phyloP scores from a whole-genome alignment of 345 rosid genomes.

The Eucalyptus rudis region DNA sequence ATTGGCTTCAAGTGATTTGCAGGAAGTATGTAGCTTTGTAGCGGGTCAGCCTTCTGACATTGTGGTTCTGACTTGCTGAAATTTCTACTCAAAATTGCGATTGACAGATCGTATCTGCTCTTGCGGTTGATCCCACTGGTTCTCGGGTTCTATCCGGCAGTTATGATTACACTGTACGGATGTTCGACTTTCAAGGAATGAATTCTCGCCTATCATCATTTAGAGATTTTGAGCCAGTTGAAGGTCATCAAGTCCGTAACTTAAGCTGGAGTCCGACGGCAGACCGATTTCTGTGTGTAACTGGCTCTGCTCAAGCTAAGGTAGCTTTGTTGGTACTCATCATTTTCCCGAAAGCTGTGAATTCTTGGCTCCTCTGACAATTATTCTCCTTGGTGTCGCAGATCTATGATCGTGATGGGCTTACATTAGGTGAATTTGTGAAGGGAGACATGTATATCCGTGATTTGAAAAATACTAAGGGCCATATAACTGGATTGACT shows the following conservation, averaged over 20 bases:
- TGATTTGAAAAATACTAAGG: constrained; percentile 94
- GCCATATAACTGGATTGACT: constrained; percentile 89
- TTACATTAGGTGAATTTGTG: constrained; percentile 87
- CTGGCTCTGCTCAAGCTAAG: constrained; percentile 99
- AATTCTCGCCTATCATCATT: constrained; percentile 77
- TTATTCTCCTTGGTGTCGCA: not conserved
- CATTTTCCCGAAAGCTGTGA: not conserved
- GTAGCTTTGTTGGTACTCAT: constrained; percentile 4
- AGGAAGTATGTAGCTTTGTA: not conserved
- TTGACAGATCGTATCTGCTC: constrained; percentile 68
- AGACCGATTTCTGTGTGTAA: constrained; percentile 74
- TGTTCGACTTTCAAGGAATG: constrained; percentile 99
- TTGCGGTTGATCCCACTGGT: constrained; percentile 84
- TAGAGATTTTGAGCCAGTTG: constrained; percentile 87
- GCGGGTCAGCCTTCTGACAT: not conserved
- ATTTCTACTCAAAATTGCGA: not conserved
- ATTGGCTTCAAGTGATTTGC: not conserved
- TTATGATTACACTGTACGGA: constrained; percentile 78
- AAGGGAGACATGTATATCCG: constrained; percentile 99
- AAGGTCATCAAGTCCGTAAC: constrained; percentile 91
- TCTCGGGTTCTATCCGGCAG: constrained; percentile 93
- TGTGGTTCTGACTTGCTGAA: not conserved
- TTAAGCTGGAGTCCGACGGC: constrained; percentile 95
- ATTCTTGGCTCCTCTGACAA: not conserved
- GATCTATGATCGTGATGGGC: constrained; percentile 98